Percentiles rank a stretch among this genome's conserved stretches.
Evolutionary conservation across 805 yeast genomes (phyloP).

Genomic region (Jamesozyma spencerorum): DNA sequence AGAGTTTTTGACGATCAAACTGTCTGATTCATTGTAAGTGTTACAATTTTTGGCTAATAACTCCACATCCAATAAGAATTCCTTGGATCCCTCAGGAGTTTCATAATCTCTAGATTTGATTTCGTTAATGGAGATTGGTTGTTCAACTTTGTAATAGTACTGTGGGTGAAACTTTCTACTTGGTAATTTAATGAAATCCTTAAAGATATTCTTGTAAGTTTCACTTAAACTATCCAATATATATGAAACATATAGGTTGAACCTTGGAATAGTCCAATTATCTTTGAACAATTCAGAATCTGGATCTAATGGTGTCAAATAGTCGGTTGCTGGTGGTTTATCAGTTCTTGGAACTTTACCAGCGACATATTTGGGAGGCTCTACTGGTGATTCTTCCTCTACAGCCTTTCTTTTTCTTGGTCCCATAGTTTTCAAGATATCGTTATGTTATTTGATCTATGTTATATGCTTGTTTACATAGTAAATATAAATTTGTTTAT

Average conservation of each 20-base stretch:
- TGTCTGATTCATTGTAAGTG: conserved; percentile 57
- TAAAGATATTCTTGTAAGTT: conserved; percentile 23
- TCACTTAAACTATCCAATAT: conserved; percentile 25
- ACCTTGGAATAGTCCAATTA: conserved; percentile 28
- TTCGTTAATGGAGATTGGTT: conserved; percentile 65
- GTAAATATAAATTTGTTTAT: too few species aligned
- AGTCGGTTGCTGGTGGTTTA: conserved; percentile 17
- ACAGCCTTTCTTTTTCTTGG: conserved; percentile 17
- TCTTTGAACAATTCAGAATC: conserved; percentile 25
- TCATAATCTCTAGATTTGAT: conserved; percentile 38
- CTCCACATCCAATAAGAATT: conserved; percentile 50
- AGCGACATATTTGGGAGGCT: conserved; percentile 18
- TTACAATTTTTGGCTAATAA: conserved; percentile 63
- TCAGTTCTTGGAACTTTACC: conserved; percentile 29
- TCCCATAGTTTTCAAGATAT: conserved; percentile 15
- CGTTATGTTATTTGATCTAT: too few species aligned
- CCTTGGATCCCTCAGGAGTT: conserved; percentile 27
- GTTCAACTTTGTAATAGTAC: conserved; percentile 54
- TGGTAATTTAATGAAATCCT: conserved; percentile 64
- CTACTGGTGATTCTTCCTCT: conserved; percentile 7
- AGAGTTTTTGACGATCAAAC: conserved; percentile 62
- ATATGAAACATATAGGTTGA: conserved; percentile 24
- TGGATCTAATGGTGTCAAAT: conserved; percentile 23
- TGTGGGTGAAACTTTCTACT: conserved; percentile 69
- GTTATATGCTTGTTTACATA: too few species aligned